phyloP scores from a whole-genome alignment of 305 asterid genomes.

The Galium porrigens region DNA sequence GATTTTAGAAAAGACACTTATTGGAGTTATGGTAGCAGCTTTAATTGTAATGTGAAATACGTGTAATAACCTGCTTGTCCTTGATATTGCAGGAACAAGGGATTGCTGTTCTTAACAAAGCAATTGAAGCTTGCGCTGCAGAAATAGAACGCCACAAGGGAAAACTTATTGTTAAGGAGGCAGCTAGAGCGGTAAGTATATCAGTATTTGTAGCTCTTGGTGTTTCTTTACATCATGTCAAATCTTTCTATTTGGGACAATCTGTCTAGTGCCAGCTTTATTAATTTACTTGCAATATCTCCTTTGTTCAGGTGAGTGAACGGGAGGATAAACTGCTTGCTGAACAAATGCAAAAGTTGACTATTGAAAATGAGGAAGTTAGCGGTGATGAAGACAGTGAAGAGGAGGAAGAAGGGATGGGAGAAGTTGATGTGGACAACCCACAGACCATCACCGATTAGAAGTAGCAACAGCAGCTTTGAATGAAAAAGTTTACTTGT shows the following conservation, averaged over 20 bases:
- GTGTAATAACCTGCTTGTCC: neutral
- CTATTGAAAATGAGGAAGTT: slow-evolving; percentile 60
- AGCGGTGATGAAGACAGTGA: slow-evolving; percentile 84
- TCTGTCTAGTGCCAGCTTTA: neutral
- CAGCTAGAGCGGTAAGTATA: slow-evolving; percentile 72
- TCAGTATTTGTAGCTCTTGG: neutral
- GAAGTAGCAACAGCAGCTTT: slow-evolving; percentile 8
- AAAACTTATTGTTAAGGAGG: slow-evolving; percentile 77
- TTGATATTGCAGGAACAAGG: slow-evolving; percentile 75
- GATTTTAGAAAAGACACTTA: neutral
- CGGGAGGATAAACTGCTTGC: slow-evolving; percentile 81
- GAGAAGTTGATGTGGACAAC: slow-evolving; percentile 59
- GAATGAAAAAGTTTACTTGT: neutral
- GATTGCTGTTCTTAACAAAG: slow-evolving; percentile 56
- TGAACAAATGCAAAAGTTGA: slow-evolving; percentile 63
- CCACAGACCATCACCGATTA: slow-evolving; percentile 38
- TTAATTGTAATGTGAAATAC: neutral
- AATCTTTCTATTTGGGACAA: neutral
- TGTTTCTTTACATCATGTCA: neutral
- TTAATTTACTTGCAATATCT: neutral
- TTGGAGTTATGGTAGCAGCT: neutral
- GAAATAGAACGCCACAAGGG: slow-evolving; percentile 75
- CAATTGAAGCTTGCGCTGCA: slow-evolving; percentile 71
- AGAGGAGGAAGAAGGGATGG: slow-evolving; percentile 97
- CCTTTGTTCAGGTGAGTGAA: slow-evolving; percentile 65